Evolutionary conservation across 1,284 basidiomycete genomes (phyloP).

Genomic region (Tilletia indica): DNA sequence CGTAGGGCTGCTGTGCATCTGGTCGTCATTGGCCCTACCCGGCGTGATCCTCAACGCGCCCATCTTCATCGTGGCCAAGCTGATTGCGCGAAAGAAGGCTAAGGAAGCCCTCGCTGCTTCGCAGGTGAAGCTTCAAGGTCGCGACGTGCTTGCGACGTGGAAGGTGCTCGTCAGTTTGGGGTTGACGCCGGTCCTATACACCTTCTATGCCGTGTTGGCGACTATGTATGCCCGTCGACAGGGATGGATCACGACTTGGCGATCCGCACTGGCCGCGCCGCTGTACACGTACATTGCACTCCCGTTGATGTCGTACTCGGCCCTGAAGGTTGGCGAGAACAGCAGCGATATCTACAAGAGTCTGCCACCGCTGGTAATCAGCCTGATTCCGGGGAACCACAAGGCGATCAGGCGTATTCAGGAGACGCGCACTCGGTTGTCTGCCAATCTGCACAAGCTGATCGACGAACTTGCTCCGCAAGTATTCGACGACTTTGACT

Average conservation of each 20-base stretch:
- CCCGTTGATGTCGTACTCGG: conserved; percentile 87
- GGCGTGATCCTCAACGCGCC: conserved; percentile 93
- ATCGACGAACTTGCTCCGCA: conserved; percentile 71
- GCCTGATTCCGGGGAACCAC: conserved; percentile 87
- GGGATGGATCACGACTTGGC: conserved; percentile 27
- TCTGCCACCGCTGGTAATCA: conserved; percentile 83
- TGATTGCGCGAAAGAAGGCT: conserved; percentile 84
- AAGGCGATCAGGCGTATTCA: conserved; percentile 77
- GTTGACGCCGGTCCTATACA: conserved; percentile 82
- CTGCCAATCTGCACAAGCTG: conserved; percentile 81
- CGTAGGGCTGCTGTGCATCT: conserved; percentile 73
- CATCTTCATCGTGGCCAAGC: conserved; percentile 87
- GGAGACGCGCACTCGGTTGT: conserved; percentile 72
- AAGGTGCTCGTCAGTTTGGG: conserved; percentile 94
- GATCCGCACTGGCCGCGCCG: conserved; percentile 75
- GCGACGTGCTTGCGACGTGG: conserved; percentile 96
- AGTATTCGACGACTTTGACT: conserved; percentile 51
- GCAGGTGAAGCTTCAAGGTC: conserved; percentile 88
- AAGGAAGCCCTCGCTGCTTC: conserved; percentile 97
- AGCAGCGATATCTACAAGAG: conserved; percentile 99
- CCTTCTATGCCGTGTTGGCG: conserved; percentile 62
- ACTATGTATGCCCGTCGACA: conserved; percentile 69
- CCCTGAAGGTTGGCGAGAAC: conserved; percentile 96
- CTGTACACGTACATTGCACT: conserved; percentile 73
- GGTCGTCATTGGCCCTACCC: conserved; percentile 84